Base-by-base conservation (phyloP, 2,329 filamentous ascomycete genomes). In the Alternaria angustiovoidea region DNA sequence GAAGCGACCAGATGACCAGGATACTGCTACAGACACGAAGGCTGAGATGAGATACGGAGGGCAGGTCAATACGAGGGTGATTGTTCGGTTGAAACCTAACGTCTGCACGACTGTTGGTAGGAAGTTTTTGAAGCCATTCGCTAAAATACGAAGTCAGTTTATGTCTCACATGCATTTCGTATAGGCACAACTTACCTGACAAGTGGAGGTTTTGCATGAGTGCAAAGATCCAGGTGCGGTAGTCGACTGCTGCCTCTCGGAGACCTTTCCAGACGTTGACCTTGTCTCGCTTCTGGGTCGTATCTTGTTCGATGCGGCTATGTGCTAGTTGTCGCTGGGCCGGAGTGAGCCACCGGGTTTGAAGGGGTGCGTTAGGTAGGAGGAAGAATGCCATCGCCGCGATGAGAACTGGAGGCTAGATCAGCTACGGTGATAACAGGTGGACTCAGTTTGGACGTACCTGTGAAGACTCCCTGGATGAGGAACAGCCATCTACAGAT, bases 291-390 rank as follows among this genome's bases (percentile, higher is more conserved):
- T 62, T 12, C 73, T 61, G 2, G 72, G 80, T 42, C 74, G 82
- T 85, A 58, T 87, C 84, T 30, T 72, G 71, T 57, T 80, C 77
- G 68, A 74, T 70, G 7, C 69, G 64, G 30, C 63, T 47, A 22
- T 73, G 66, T 2, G 71, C 70, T 7, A 72, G 47, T 48, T 82
- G 73, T 24, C 79, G 77, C 67, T 86, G 81, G 2, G 79, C 78
- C 0, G 70, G 73, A 1, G 66, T 79, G 7, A 84, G 73, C 82
- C 82, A 84, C 20, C 67, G 66, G 0, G 81, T 83, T 2, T 75
- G 70, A 1, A 78, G 67, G 2, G 70, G 71, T n/a, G 56, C 46
- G 46, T 73, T 62, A 2, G 71, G 68, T 2, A 73, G 61, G 3
- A 64, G 73, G 66, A 65, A 80, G 55, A 16, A 42, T 6, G 39